Evolutionary conservation across 1,284 basidiomycete species (phyloP).

Genomic region (Cryptococcus sp.): DNA sequence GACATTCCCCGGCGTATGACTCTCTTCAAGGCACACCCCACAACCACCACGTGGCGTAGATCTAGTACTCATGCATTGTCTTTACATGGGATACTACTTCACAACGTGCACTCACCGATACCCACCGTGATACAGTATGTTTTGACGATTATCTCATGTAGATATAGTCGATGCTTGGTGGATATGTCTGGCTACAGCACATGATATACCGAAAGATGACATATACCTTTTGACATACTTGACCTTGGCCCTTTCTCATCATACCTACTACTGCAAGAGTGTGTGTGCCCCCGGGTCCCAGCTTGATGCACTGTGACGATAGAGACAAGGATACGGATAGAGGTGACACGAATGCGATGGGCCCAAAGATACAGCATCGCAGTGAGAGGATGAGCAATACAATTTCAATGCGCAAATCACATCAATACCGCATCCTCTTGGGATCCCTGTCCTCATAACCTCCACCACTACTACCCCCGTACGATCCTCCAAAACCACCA

Average conservation of each 20-base stretch:
- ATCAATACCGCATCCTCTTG: conserved; percentile 29
- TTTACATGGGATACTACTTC: too few species aligned
- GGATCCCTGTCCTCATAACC: conserved; percentile 27
- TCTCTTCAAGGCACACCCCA: too few species aligned
- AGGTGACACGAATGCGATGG: not conserved
- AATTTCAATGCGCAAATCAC: not conserved
- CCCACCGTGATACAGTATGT: not conserved
- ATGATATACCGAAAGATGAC: not conserved
- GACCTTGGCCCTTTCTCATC: conserved; percentile 5
- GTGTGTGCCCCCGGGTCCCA: not conserved
- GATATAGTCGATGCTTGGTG: too few species aligned
- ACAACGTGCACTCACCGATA: too few species aligned
- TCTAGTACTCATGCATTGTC: too few species aligned
- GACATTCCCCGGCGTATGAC: too few species aligned
- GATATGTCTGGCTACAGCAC: not conserved
- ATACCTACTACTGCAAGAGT: not conserved
- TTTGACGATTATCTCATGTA: not conserved
- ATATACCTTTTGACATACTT: conserved; percentile 19
- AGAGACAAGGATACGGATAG: not conserved
- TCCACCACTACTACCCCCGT: conserved; percentile 7
- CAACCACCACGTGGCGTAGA: too few species aligned
- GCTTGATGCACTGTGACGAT: too few species aligned
- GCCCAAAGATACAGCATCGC: not conserved
- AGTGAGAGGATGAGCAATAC: not conserved
- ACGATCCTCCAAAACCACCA: conserved; percentile 8